Evolutionary conservation across 495 filamentous ascomycete genomes (phyloP).

Genomic region (Aspergillus haitiensis): DNA sequence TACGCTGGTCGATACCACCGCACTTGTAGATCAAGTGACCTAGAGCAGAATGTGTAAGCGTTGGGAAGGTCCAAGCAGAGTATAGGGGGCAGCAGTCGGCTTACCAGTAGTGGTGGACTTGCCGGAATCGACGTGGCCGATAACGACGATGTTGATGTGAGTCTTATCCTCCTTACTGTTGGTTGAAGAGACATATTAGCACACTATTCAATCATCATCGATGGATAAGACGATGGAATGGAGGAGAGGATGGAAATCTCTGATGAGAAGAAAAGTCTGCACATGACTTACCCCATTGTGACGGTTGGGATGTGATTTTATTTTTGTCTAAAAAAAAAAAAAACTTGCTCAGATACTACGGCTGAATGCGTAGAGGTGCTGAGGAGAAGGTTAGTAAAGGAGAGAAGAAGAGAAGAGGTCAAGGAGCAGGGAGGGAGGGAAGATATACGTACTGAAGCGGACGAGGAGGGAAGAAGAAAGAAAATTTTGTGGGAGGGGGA

Average conservation of each 20-base stretch:
- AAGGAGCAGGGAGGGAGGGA: constrained; percentile 29
- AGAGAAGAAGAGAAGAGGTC: constrained; percentile 26
- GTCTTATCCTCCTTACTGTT: constrained; percentile 77
- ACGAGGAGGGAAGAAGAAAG: constrained; percentile 41
- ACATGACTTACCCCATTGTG: constrained; percentile 58
- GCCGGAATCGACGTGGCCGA: constrained; percentile 99
- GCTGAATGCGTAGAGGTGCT: constrained; percentile 55
- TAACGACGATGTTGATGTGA: constrained; percentile 98
- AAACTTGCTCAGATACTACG: constrained; percentile 54
- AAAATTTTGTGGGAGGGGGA: constrained; percentile 46
- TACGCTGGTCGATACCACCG: constrained; percentile 99
- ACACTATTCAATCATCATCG: background rate
- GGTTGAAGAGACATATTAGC: constrained; percentile 15
- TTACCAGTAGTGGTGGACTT: constrained; percentile 95
- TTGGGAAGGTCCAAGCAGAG: background rate
- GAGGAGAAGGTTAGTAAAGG: constrained; percentile 41
- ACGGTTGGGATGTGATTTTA: constrained; percentile 41
- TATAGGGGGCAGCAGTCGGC: constrained; percentile 24
- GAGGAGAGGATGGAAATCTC: background rate
- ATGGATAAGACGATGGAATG: background rate
- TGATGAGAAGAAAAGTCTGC: background rate
- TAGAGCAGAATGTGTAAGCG: constrained; percentile 33
- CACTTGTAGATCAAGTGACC: constrained; percentile 99
- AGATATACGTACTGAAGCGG: constrained; percentile 54
- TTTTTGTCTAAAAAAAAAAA: constrained; percentile 50